phyloP scores from a whole-genome alignment of 768 basidiomycete genomes.

The Boletus rubescentipes region DNA sequence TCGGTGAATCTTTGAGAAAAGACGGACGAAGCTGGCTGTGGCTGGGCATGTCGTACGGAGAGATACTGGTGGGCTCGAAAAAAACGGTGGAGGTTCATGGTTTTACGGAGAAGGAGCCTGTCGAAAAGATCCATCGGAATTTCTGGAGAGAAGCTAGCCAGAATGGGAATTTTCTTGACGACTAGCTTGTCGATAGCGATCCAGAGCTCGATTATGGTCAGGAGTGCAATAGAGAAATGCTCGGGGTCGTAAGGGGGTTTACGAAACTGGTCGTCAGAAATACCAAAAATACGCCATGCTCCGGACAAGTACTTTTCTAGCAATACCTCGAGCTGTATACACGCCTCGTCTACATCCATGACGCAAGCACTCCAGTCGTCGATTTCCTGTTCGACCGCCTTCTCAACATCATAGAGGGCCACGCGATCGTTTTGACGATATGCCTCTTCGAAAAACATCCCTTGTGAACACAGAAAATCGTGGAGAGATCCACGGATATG shows the following conservation, averaged over 20 bases:
- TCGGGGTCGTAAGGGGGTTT: no score
- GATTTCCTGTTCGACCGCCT: not conserved
- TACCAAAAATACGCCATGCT: no score
- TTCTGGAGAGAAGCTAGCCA: no score
- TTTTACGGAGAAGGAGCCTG: not conserved
- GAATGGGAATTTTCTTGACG: no score
- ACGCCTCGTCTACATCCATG: not conserved
- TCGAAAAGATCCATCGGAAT: not conserved
- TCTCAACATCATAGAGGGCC: not conserved
- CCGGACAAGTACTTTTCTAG: not conserved
- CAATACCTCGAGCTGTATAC: not conserved
- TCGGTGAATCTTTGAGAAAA: not conserved
- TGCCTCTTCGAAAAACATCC: not conserved
- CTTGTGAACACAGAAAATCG: not conserved
- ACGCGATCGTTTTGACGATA: not conserved
- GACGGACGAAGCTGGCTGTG: not conserved
- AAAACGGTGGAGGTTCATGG: not conserved
- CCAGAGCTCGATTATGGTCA: no score
- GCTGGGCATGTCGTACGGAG: not conserved
- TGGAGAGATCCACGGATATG: not conserved
- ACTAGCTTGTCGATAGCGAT: no score
- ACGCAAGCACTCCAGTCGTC: not conserved
- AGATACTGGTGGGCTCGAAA: not conserved
- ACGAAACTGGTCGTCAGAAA: no score
- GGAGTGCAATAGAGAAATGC: no score